A percentile compares a stretch with the other conserved stretches of the same genome.
phyloP scores from a whole-genome alignment of 345 rosid genomes.

The Sonneratia caseolaris region DNA sequence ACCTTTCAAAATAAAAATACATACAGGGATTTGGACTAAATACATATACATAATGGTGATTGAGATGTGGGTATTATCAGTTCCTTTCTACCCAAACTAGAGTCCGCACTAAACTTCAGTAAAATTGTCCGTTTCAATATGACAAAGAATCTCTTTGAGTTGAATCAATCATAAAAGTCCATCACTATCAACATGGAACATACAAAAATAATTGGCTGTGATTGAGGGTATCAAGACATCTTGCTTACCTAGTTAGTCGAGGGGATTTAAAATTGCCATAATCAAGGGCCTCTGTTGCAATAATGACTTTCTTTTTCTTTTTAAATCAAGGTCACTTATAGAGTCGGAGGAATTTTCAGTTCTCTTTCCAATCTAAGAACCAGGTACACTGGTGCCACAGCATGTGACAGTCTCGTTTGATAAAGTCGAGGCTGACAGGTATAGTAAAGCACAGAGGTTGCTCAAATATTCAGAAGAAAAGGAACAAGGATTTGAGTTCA shows the following conservation, averaged over 20 bases:
- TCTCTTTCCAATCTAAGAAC: neutral
- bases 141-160: too few species aligned
- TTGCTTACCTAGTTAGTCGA: too few species aligned
- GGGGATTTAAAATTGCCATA: too few species aligned
- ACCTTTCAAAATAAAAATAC: too few species aligned
- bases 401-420: neutral
- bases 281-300: too few species aligned
- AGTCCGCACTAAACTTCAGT: too few species aligned
- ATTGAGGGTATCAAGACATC: too few species aligned
- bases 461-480: neutral
- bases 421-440: neutral
- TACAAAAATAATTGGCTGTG: too few species aligned
- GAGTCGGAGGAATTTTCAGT: neutral
- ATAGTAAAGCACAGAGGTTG: neutral
- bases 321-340: neutral
- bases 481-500: neutral
- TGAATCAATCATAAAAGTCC: too few species aligned
- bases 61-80: neutral
- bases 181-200: too few species aligned
- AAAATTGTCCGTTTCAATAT: too few species aligned
- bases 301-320: neutral
- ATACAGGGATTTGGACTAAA: neutral
- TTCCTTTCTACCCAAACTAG: neutral
- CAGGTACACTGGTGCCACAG: neutral
- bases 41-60: neutral